A percentile compares a stretch with the other conserved stretches of the same genome.
These are phyloP conservation scores for Phaeotremella fagi DNA, from an alignment of 768 basidiomycete genomes.

Conservation along the genomic window DNA sequence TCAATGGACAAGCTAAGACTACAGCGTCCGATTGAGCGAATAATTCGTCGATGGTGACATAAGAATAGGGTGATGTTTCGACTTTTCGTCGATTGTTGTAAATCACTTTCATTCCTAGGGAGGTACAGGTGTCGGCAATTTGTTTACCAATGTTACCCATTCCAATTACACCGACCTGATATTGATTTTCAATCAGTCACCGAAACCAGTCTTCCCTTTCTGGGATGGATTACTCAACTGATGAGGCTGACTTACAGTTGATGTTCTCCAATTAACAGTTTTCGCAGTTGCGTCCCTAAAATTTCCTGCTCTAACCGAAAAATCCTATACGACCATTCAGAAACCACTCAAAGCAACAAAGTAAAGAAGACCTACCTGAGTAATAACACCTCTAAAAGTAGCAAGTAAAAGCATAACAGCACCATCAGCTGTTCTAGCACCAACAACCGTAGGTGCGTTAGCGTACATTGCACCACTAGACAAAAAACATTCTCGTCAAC, in stretches of 20 bases:
- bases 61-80: constrained; percentile 32
- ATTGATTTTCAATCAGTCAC: constrained; percentile 11
- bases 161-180: constrained; percentile 47
- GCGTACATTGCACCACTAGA: constrained; percentile 25
- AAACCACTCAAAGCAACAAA: constrained; percentile 1
- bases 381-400: constrained; percentile 20
- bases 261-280: constrained; percentile 10
- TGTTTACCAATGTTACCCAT: constrained; percentile 48
- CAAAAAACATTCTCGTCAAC: too few relatives aligned
- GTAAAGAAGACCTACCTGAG: constrained; percentile 15
- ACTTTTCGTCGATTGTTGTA: constrained; percentile 43
- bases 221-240: constrained; percentile 2
- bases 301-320: constrained; percentile 19
- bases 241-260: constrained; percentile 4
- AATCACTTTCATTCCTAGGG: constrained; percentile 44
- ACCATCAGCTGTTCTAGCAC: constrained; percentile 32
- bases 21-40: constrained; percentile 38
- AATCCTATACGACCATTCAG: constrained; percentile 8
- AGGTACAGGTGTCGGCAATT: constrained; percentile 33
- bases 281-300: constrained; percentile 1
- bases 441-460: constrained; percentile 31
- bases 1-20: constrained; percentile 40
- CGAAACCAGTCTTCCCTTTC: constrained; percentile 23
- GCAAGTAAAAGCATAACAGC: constrained; percentile 23
- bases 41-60: constrained; percentile 39